phyloP scores from a whole-genome alignment of 1,139 yeast genomes.

The Diutina sp. region DNA sequence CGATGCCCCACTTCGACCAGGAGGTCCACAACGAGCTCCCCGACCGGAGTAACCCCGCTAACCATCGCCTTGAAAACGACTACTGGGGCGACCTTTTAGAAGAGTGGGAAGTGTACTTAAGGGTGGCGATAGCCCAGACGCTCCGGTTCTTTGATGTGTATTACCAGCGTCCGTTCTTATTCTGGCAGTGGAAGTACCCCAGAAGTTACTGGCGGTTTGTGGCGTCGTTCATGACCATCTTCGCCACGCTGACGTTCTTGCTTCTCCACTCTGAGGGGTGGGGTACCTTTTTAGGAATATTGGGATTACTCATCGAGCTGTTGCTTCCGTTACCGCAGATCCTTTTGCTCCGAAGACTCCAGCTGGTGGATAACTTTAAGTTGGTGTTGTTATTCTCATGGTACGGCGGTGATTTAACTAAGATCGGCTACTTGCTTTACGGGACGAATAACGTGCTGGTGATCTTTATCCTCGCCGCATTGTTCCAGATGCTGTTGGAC shows the following conservation, averaged over 20 bases:
- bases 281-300: slow-evolving; percentile 52
- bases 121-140: slow-evolving; percentile 11
- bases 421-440: slow-evolving; percentile 55
- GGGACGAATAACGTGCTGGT: slow-evolving; percentile 61
- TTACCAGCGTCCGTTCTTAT: slow-evolving; percentile 48
- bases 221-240: slow-evolving; percentile 25
- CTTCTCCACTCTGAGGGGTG: slow-evolving; percentile 27
- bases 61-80: background rate
- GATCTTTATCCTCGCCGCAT: slow-evolving; percentile 65
- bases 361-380: slow-evolving; percentile 69
- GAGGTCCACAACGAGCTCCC: background rate
- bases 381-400: slow-evolving; percentile 64
- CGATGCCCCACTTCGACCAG: slow-evolving; percentile 11
- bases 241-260: slow-evolving; percentile 31
- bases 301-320: slow-evolving; percentile 72
- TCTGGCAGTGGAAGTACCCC: slow-evolving; percentile 81
- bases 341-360: slow-evolving; percentile 51
- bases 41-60: background rate
- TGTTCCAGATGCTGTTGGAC: slow-evolving; percentile 72
- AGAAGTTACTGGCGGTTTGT: slow-evolving; percentile 56
- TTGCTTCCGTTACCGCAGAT: slow-evolving; percentile 82
- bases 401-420: slow-evolving; percentile 80
- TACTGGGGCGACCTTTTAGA: background rate
- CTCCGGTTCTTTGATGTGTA: slow-evolving; percentile 57
- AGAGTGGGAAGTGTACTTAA: background rate